Base-by-base conservation (phyloP, 2,329 filamentous ascomycete species). In the Geosmithia flava region DNA sequence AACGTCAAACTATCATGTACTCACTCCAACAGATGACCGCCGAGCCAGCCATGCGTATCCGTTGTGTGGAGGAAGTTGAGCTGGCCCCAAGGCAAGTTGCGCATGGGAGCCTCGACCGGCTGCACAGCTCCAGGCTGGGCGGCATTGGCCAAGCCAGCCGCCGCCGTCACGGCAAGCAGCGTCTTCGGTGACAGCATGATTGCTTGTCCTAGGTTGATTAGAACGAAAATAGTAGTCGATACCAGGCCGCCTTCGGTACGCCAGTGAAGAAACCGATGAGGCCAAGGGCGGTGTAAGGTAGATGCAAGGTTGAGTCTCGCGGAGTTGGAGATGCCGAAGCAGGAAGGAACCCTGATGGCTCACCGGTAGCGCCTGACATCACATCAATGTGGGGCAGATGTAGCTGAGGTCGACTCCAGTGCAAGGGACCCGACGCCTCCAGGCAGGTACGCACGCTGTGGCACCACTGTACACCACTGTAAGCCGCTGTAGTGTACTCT, bases 51-150 rank as follows among this genome's bases (percentile, higher is more conserved):
- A 67, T 97, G 93, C 4, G 87, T 93, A 62, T 97, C 86, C 41
- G 93, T 97, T 1, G 93, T 97, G 60, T 95, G 90, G n/a, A 98
- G 68, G 64, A 95, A 94, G 72, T 97, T 97, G 59, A 97, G 75
- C 62, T 95, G 84, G n/a, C 86, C 90, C 87, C 90, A 96, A 57
- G 81, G 77, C 48, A 98, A 74, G 55, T 88, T 77, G 58, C 91
- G 83, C 66, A 97, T 78, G 44, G 89, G 90, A 48, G 85, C 88
- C 49, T 80, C 75, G 51, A 91, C 75, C 7, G 93, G 87, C 41
- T 76, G 67, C n/a, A 82, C 82, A 47, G 91, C 87, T 49, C 79
- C 81, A 10, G 91, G 91, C 64, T 98, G 93, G 50, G 81, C 75
- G 19, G 70, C 71, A 45, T 66, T 60, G 30, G 62, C 67, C 48